Evolutionary conservation across 306 rosid genomes (phyloP).

Genomic region (Cucurbita argyrosperma): DNA sequence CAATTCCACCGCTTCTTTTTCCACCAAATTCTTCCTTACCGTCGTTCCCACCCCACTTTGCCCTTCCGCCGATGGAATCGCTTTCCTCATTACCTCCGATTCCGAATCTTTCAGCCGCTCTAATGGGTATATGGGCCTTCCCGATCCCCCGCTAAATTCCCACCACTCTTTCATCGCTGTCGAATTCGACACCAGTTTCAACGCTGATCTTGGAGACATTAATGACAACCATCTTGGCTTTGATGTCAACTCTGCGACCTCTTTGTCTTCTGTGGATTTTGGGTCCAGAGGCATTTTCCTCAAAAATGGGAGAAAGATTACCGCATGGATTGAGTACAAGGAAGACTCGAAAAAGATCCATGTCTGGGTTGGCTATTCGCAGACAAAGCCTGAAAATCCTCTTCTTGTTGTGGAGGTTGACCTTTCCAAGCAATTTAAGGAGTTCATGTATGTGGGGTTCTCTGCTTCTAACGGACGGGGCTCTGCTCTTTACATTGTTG

Average conservation of each 20-base stretch:
- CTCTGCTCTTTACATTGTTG: constrained; percentile 32
- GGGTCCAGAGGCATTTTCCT: constrained; percentile 38
- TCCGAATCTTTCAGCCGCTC: constrained; percentile 21
- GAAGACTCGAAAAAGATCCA: constrained; percentile 35
- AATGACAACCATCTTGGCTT: constrained; percentile 52
- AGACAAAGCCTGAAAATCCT: constrained; percentile 34
- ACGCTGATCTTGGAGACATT: constrained; percentile 52
- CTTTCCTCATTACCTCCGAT: constrained; percentile 41
- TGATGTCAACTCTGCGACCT: constrained; percentile 24
- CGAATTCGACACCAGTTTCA: constrained; percentile 54
- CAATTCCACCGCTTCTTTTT: constrained; percentile 52
- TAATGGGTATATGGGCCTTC: constrained; percentile 51
- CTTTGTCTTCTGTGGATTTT: constrained; percentile 38
- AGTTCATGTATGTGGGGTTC: constrained; percentile 70
- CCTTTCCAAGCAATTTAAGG: constrained; percentile 37
- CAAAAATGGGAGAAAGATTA: constrained; percentile 40
- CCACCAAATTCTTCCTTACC: constrained; percentile 52
- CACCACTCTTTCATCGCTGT: constrained; percentile 51
- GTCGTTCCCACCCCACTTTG: constrained; percentile 39
- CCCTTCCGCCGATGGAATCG: constrained; percentile 46
- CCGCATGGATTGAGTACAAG: constrained; percentile 68
- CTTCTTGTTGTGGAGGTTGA: constrained; percentile 43
- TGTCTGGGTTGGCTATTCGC: constrained; percentile 53
- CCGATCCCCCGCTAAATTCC: constrained; percentile 4
- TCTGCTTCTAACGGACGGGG: constrained; percentile 68